These are phyloP conservation scores for Mycena latifolia DNA, from an alignment of 768 basidiomycete species.

Conservation along the genomic window DNA sequence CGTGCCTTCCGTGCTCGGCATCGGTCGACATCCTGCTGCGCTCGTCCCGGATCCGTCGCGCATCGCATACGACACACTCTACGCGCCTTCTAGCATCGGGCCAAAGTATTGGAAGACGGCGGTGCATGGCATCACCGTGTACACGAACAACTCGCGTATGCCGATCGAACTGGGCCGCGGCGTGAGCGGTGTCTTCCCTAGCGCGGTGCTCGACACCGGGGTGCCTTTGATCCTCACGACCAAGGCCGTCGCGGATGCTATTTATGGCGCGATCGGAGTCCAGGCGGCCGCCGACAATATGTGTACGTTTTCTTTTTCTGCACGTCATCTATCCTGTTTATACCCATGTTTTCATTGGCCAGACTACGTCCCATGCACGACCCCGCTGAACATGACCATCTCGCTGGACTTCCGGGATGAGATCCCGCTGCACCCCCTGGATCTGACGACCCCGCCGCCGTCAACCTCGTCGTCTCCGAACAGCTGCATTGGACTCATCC, in stretches of 20 bases:
- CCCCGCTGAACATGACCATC: slow-evolving; percentile 79
- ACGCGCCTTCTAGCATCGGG: slow-evolving; percentile 53
- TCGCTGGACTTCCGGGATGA: slow-evolving; percentile 69
- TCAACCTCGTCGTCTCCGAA: slow-evolving; percentile 54
- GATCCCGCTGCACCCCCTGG: slow-evolving; percentile 80
- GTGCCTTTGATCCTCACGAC: slow-evolving; percentile 76
- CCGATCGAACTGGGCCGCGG: slow-evolving; percentile 41
- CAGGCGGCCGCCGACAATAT: slow-evolving; percentile 75
- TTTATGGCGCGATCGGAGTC: slow-evolving; percentile 81
- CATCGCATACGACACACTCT: slow-evolving; percentile 62
- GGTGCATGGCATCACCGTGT: slow-evolving; percentile 72
- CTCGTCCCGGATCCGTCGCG: slow-evolving; percentile 66
- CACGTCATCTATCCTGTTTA: not conserved
- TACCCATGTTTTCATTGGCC: not conserved
- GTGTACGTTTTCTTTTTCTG: slow-evolving; percentile 42
- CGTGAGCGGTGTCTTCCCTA: slow-evolving; percentile 57
- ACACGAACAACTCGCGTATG: slow-evolving; percentile 39
- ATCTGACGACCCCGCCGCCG: slow-evolving; percentile 67
- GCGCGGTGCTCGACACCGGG: slow-evolving; percentile 81
- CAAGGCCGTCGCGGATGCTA: slow-evolving; percentile 72
- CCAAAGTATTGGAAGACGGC: slow-evolving; percentile 73
- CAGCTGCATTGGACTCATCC: slow-evolving; percentile 77
- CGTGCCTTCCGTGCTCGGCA: slow-evolving; percentile 72
- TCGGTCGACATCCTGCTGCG: slow-evolving; percentile 72
- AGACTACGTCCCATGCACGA: slow-evolving; percentile 84